Evolutionary conservation across 1,139 yeast genomes (phyloP).

Genomic region (Debaryomycetaceae sp.): DNA sequence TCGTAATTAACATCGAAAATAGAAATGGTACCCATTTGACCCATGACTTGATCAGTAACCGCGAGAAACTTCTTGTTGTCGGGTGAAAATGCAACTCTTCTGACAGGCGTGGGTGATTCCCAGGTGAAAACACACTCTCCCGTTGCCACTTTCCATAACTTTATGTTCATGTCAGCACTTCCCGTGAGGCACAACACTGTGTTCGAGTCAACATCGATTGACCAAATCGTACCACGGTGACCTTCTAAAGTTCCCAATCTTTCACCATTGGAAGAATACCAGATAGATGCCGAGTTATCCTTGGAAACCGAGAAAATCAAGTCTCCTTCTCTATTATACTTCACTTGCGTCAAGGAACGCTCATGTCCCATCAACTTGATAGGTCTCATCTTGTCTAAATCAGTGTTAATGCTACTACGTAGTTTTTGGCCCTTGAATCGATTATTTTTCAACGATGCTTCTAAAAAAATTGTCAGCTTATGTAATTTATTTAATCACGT

Average conservation of each 20-base stretch:
- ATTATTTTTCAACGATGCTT: constrained; percentile 7
- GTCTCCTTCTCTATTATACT: constrained; percentile 94
- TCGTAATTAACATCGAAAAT: constrained; percentile 57
- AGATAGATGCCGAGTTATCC: constrained; percentile 82
- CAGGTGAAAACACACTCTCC: constrained; percentile 78
- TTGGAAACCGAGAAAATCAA: constrained; percentile 88
- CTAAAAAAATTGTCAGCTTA: constrained; percentile 5
- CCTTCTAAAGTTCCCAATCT: constrained; percentile 86
- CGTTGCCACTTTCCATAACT: constrained; percentile 78
- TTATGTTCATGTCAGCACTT: constrained; percentile 83
- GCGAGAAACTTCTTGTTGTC: constrained; percentile 67
- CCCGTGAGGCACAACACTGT: constrained; percentile 78
- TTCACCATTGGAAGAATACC: constrained; percentile 96
- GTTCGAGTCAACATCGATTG: constrained; percentile 78
- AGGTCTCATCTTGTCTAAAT: constrained; percentile 38
- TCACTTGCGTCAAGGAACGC: constrained; percentile 87
- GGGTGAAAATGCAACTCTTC: constrained; percentile 85
- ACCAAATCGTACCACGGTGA: constrained; percentile 94
- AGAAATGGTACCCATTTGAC: constrained; percentile 73
- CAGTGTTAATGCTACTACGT: background rate
- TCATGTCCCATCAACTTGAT: constrained; percentile 72
- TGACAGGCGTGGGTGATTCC: constrained; percentile 79
- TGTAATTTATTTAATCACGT: background rate
- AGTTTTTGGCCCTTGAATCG: background rate
- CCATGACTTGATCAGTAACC: constrained; percentile 92